Evolutionary conservation across 345 rosid genomes (phyloP), one percentile per base, ranked within the genome.

Genomic region (Euphorbia tirucalli): DNA sequence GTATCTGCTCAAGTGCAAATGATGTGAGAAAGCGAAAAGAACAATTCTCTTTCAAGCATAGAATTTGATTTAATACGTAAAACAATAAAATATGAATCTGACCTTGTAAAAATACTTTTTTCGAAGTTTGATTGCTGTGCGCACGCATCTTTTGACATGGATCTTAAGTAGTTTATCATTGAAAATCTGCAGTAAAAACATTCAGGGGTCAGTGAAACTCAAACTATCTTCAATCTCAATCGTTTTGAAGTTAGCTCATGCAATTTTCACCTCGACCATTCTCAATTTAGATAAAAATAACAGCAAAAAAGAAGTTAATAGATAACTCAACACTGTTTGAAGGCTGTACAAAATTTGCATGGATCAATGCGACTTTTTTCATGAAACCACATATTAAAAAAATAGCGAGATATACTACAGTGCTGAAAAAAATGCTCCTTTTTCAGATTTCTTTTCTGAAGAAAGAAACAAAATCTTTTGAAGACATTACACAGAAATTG

Each of bases 41-140:
- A 15, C 11, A 46, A 4, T 44, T 16, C n/a, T 19, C 19, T 60
- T 64, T 55, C 25, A 60, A 30, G 44, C 11, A 3, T 32, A 14
- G 7, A 63, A 24, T 3, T 35, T n/a, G n/a, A 35, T 7, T 3
- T 0, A 22, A 3, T 9, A 5, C 21, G 18, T 18, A 3, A 27
- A 24, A 69, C 41, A 43, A 44, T 21, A 49, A 44, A 32, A 54
- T n/a, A n/a, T n/a, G 61, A 64, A 71, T 44, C 86, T 46, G 74
- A 91, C 98, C 96, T 91, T 91, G 83, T 83, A 84, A 71, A 87
- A 82, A 74, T 88, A 93, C 81, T 89, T 93, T 83, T 89, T 91
- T 69, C 96, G 90, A 64, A 89, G 88, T 82, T 87, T 91, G 77
- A 91, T 89, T 22, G 98, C 97, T 66, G 87, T 69, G 56, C 83